Base-by-base conservation (phyloP, 306 rosid genomes). In the Pyrus betulifolia region DNA sequence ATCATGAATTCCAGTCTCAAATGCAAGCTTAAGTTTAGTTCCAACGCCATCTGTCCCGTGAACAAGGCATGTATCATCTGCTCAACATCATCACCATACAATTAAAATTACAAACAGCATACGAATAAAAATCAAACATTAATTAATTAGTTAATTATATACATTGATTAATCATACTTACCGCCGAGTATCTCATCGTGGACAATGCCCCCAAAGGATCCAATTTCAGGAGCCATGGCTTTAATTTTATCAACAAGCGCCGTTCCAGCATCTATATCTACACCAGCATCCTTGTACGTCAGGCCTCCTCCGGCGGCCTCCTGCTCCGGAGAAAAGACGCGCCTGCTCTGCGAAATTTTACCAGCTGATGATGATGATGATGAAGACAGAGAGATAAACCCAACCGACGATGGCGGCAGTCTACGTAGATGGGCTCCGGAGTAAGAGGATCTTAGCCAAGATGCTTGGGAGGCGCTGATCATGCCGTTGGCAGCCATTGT, bases 41-140 rank as follows among this genome's bases (percentile, higher is more conserved):
- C 97, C 97, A 76, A 95, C 97, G 17, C 99, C 99, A 70, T 92
- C 99, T 0, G 97, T 95, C 18, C 97, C 97, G 5, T 97, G 96
- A 77, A 90, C 97, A 31, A 92, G 93, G 82, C 86, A 95, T 0
- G 89, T 81, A 86, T 89, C 97, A 72, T 96, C 93, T 94, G 69
- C 2, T 49, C 3, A 4, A 6, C 2, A 49, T 35, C 81, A 71
- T 31, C 27, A 57, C 2, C 60, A 74, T 73, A 35, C 3, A 81
- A 22, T 14, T 11, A 15, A 62, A 44, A 61, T 14, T 1, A 17
- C 28, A 27, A 84, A 69, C 19, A 97, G 96, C 6, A 15, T 49
- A 14, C 19, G 14, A 49, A 49, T 6, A 49, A 49, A 49, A 49
- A 14, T 15, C 55, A 49, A 49, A 49, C 55, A 5, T 15, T 46